Evolutionary conservation across 306 rosid genomes (phyloP).

Genomic region (Quercus engelmannii): DNA sequence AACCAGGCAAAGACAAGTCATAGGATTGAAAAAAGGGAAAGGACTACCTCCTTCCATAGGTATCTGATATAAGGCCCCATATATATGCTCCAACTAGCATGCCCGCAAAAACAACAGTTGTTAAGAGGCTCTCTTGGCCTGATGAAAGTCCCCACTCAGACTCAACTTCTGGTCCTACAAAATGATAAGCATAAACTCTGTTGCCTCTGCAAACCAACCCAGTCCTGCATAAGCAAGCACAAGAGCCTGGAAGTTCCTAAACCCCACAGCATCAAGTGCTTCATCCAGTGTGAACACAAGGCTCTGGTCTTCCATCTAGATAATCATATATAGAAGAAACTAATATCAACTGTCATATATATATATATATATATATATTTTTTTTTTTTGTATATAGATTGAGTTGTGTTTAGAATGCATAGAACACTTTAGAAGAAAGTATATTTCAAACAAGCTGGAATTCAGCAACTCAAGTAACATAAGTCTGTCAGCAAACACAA

Average conservation of each 20-base stretch:
- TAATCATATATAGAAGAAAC: too few species aligned
- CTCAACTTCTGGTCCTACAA: slow-evolving; percentile 91
- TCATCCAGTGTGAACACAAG: slow-evolving; percentile 65
- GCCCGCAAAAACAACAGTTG: slow-evolving; percentile 83
- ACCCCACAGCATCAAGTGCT: slow-evolving; percentile 73
- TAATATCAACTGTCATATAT: too few species aligned
- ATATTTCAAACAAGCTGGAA: too few species aligned
- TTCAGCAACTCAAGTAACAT: too few species aligned
- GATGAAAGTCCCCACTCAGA: slow-evolving; percentile 77
- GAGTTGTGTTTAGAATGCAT: too few species aligned
- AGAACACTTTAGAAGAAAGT: too few species aligned
- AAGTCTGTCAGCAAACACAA: too few species aligned
- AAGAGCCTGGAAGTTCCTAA: slow-evolving; percentile 81
- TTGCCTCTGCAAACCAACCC: slow-evolving; percentile 95
- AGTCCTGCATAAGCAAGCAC: slow-evolving; percentile 87
- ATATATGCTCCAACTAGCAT: slow-evolving; percentile 84
- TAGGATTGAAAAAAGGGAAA: neutral
- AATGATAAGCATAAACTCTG: slow-evolving; percentile 95
- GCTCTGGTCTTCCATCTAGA: slow-evolving; percentile 38
- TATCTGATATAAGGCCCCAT: slow-evolving; percentile 91
- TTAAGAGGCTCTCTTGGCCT: slow-evolving; percentile 61
- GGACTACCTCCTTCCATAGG: slow-evolving; percentile 64
- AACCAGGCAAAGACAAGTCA: neutral
- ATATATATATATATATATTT: too few species aligned
- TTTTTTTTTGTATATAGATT: too few species aligned